Base-by-base conservation (phyloP, 2,329 filamentous ascomycete genomes). In the Pseudonectria foliicola region DNA sequence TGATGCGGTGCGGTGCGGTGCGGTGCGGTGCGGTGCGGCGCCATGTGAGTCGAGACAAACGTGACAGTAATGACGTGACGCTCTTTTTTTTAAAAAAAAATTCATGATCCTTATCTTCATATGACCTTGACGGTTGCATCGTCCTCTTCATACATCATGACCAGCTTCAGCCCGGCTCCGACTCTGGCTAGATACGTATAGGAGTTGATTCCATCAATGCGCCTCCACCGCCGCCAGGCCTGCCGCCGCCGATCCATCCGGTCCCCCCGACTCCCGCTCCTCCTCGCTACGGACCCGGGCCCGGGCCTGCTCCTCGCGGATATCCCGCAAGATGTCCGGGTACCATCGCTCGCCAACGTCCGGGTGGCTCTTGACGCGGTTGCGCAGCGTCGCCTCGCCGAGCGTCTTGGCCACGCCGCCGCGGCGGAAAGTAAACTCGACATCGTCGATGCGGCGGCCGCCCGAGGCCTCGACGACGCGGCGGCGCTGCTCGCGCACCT, bases 311-410 rank as follows among this genome's bases (percentile, higher is more conserved):
- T 81, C 73, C 49, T 72, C 72, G 34, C 72, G 68, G 33, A 82
- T 75, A 40, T 68, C 66, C 40, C 59, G 60, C 44, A 79, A 52
- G 13, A 80, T 72, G 28, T 82, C 76, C 3, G 80, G 80, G 54
- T 83, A 85, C 77, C 85, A 93, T 49, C 79, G 68, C 67, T 89
- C 83, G 2, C 84, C 85, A 1, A 94, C 87, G 57, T 93, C 87
- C 4, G 82, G 83, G 63, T 94, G 87, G 46, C 82, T 88, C 71
- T 89, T 92, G 48, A 93, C 72, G 11, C 87, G 66, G 61, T 93
- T 94, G 63, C 85, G 73, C 55, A 94, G 63, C 39, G 85, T 93
- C 10, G 86, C 87, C 67, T 93, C 85, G 4, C 87, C 86, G 7
- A 93, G 62, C 46, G 74, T 80, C 55, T 73, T 77, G 12, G 77